These are phyloP conservation scores for Pyrenula aspistea DNA, from an alignment of 495 filamentous ascomycete genomes.

Conservation along the genomic window DNA sequence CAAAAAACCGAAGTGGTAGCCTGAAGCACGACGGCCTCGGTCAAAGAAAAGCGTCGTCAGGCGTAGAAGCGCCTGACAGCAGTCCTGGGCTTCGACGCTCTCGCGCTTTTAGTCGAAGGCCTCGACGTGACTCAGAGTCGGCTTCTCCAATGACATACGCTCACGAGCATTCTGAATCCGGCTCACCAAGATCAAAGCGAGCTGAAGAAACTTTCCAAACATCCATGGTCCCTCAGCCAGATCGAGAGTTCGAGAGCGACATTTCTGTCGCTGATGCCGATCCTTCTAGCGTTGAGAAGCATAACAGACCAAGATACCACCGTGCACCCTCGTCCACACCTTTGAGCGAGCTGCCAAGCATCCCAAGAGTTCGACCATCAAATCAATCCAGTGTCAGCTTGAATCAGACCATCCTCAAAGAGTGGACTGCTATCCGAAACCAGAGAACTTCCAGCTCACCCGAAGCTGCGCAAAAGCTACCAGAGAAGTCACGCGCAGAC, in stretches of 20 bases:
- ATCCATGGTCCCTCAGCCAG: background rate
- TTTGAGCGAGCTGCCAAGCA: slow-evolving; percentile 41
- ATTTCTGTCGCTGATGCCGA: background rate
- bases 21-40: background rate
- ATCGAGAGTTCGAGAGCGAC: background rate
- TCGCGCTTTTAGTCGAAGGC: background rate
- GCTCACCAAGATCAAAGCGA: background rate
- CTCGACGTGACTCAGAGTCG: background rate
- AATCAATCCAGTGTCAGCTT: background rate
- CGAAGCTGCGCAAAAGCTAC: background rate
- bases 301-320: slow-evolving; percentile 18
- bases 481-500: background rate
- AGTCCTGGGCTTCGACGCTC: background rate
- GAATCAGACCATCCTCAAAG: background rate
- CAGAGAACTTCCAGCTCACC: background rate
- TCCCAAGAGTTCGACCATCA: slow-evolving; percentile 39
- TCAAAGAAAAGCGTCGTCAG: background rate
- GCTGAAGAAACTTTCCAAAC: background rate
- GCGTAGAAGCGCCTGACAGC: background rate
- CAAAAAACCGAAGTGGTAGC: slow-evolving; percentile 16
- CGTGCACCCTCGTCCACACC: slow-evolving; percentile 46
- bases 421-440: background rate
- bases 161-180: background rate
- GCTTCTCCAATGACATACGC: background rate
- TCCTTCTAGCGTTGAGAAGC: slow-evolving; percentile 1